A percentile compares a stretch with the other conserved stretches of the same genome.
These are phyloP conservation scores for Miscanthus lutarioriparius DNA, from an alignment of 176 grass and related monocot species.

Conservation along the genomic window DNA sequence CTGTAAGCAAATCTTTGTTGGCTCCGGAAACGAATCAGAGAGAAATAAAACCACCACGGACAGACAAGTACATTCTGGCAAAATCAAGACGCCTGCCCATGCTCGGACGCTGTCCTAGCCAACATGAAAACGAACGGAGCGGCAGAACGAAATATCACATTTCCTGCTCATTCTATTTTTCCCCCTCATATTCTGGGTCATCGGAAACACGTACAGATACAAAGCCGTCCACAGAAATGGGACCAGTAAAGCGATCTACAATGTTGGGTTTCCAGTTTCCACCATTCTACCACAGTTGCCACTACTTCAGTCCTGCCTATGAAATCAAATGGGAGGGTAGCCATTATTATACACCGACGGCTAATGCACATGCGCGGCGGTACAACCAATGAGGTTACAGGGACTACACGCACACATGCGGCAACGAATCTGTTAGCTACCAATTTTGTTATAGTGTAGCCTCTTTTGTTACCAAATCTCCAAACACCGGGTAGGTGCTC, in stretches of 20 bases:
- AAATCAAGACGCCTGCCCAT: not conserved
- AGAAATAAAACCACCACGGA: not conserved
- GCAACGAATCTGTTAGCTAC: slow-evolving; percentile 53
- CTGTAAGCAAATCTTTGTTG: not conserved
- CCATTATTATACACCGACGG: slow-evolving; percentile 19
- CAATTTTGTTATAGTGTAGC: slow-evolving; percentile 17
- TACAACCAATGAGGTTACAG: slow-evolving; percentile 37
- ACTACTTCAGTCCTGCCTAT: slow-evolving; percentile 3
- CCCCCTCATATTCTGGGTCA: not conserved
- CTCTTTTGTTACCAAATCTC: slow-evolving; percentile 30
- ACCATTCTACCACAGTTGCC: not conserved
- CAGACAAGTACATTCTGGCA: too few relatives aligned
- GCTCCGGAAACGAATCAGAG: not conserved
- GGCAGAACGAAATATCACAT: not conserved
- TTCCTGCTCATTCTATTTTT: not conserved
- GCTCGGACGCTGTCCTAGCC: not conserved
- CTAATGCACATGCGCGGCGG: slow-evolving; percentile 22
- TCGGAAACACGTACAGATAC: not conserved
- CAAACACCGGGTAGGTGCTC: not conserved
- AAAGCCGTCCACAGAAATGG: slow-evolving; percentile 30
- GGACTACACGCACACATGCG: slow-evolving; percentile 3
- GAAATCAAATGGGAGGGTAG: slow-evolving; percentile 36
- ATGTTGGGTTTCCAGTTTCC: not conserved
- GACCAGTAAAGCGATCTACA: not conserved
- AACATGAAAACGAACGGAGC: not conserved